phyloP scores from a whole-genome alignment of 176 grass and related monocot species.

The Cymbopogon citratus region DNA sequence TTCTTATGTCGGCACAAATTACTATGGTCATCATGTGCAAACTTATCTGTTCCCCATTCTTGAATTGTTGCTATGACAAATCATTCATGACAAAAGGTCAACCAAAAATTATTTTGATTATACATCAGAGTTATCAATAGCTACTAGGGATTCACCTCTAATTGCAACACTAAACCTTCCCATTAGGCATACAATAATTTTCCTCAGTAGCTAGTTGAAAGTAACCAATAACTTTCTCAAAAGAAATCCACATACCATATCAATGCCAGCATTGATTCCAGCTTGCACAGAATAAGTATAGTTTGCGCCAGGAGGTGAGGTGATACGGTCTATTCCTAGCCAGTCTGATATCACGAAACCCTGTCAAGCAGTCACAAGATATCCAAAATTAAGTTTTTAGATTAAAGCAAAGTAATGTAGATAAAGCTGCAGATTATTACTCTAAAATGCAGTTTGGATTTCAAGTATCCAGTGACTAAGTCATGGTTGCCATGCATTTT shows the following conservation, averaged over 20 bases:
- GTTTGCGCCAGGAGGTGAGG: conserved; percentile 56
- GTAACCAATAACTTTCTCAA: background rate
- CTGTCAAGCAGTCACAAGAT: conserved; percentile 34
- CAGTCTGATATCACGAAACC: conserved; percentile 99
- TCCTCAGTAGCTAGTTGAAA: conserved; percentile 20
- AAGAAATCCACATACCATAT: conserved; percentile 61
- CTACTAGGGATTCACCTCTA: background rate
- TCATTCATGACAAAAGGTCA: background rate
- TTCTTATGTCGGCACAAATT: background rate
- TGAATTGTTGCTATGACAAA: background rate
- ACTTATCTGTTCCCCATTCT: background rate
- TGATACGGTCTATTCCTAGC: conserved; percentile 87
- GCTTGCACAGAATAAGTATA: conserved; percentile 97
- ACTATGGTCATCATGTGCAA: background rate
- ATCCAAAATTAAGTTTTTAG: conserved; percentile 15
- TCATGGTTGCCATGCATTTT: conserved; percentile 95
- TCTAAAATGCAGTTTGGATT: conserved; percentile 77
- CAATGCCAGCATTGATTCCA: conserved; percentile 88
- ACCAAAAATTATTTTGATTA: background rate
- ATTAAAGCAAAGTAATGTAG: conserved; percentile 30
- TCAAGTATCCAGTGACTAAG: conserved; percentile 75
- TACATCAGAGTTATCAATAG: background rate
- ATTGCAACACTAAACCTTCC: background rate
- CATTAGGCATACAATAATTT: background rate
- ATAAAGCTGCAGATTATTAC: conserved; percentile 28